These are phyloP conservation scores for Globisporangium ultimum DNA, from an alignment of 352 stramenopile genomes.

Conservation along the genomic window DNA sequence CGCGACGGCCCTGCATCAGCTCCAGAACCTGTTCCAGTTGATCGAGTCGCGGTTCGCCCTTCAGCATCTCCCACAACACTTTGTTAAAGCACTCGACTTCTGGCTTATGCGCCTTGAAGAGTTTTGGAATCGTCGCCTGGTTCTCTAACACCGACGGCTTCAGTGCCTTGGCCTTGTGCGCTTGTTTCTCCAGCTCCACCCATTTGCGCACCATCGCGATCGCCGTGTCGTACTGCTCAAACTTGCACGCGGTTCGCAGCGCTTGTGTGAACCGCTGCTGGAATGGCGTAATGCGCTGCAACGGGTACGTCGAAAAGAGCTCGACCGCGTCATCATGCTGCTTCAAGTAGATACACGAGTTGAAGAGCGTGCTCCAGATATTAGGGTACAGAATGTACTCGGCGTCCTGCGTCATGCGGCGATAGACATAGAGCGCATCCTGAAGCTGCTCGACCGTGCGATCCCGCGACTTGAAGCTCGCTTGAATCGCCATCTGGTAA, in stretches of 20 bases:
- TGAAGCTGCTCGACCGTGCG: constrained; percentile 13
- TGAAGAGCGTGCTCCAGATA: constrained; percentile 36
- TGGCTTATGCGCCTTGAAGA: neutral
- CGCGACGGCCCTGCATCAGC: constrained; percentile 17
- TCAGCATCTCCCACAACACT: constrained; percentile 36
- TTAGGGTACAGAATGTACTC: constrained; percentile 32
- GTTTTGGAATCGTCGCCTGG: neutral
- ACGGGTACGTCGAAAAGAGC: constrained; percentile 21
- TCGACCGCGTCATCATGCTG: constrained; percentile 20
- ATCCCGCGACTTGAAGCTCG: constrained; percentile 3
- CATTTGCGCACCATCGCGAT: constrained; percentile 29
- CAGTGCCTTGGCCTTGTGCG: neutral
- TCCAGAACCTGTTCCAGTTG: constrained; percentile 21
- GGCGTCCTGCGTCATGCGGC: constrained; percentile 23
- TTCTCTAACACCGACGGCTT: constrained; percentile 1
- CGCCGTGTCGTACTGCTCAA: constrained; percentile 21
- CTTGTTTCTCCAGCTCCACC: constrained; percentile 13
- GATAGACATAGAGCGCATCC: constrained; percentile 29
- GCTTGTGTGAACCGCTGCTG: constrained; percentile 28
- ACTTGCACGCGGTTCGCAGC: constrained; percentile 26
- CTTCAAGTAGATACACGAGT: constrained; percentile 29
- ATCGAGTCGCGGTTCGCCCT: constrained; percentile 12
- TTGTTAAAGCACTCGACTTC: constrained; percentile 26
- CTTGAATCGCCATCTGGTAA: constrained; percentile 15
- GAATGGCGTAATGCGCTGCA: constrained; percentile 28